phyloP scores from a whole-genome alignment of 2,329 filamentous ascomycete genomes.

The Colletotrichum gloeosporioides region DNA sequence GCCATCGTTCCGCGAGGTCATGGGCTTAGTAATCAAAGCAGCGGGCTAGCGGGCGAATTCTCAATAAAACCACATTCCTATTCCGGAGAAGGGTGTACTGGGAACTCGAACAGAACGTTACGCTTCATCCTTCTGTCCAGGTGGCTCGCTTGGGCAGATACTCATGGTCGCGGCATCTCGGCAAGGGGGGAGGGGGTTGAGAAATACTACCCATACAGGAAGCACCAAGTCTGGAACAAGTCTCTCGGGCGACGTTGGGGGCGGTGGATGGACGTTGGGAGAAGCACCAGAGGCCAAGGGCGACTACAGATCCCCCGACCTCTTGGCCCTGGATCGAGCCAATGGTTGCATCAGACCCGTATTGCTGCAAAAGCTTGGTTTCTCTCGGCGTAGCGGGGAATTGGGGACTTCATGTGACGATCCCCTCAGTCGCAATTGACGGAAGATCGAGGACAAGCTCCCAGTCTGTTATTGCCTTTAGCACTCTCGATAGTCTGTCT shows the following conservation, averaged over 20 bases:
- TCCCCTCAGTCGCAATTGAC: neutral
- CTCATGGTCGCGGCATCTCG: neutral
- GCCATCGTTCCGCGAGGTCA: neutral
- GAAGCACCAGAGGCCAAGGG: neutral
- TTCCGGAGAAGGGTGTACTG: neutral
- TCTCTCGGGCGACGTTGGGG: neutral
- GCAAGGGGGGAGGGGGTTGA: neutral
- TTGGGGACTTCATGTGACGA: neutral
- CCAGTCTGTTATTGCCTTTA: neutral
- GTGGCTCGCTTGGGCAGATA: neutral
- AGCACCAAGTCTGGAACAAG: neutral
- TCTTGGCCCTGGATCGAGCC: neutral
- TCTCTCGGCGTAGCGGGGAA: neutral
- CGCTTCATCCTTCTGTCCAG: neutral
- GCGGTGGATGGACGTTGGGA: neutral
- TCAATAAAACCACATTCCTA: neutral
- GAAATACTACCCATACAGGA: neutral
- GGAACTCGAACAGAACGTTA: neutral
- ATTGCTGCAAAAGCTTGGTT: conserved; percentile 1
- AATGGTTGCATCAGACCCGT: neutral
- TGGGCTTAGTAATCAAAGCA: neutral
- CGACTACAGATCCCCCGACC: neutral
- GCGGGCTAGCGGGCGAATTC: neutral
- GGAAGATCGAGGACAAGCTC: neutral
- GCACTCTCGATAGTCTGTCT: neutral